Conservation (phyloP, 257 asterid genomes). For the Nicotiana knightiana region DNA sequence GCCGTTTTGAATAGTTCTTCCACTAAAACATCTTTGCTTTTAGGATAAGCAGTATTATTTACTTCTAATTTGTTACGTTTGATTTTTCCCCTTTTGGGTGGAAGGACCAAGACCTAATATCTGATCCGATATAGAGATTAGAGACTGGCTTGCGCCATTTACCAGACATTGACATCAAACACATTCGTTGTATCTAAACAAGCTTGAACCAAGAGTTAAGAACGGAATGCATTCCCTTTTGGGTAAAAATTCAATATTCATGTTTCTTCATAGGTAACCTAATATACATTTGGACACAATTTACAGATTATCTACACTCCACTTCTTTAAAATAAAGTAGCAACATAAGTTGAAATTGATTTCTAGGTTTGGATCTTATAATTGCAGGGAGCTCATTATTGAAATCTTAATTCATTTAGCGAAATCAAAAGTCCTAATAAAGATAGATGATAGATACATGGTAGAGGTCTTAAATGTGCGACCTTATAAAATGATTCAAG, state of each 20-base stretch:
- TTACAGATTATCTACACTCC: neutral
- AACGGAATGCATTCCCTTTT: neutral
- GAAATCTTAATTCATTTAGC: too few species aligned
- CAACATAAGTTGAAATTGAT: neutral
- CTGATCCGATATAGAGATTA: neutral
- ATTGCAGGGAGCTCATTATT: too few species aligned
- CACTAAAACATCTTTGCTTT: neutral
- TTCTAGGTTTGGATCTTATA: too few species aligned
- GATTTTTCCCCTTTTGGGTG: neutral
- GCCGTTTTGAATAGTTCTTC: neutral
- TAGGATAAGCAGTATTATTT: neutral
- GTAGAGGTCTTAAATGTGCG: too few species aligned
- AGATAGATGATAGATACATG: too few species aligned
- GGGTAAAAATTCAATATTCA: neutral
- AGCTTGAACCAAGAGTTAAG: constrained; percentile 1
- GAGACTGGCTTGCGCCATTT: neutral
- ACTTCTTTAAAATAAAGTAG: neutral
- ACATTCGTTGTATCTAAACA: neutral
- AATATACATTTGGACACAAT: neutral
- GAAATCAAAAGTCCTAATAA: too few species aligned
- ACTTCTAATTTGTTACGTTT: neutral
- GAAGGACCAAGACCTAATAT: neutral
- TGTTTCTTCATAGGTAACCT: neutral
- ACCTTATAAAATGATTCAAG: too few species aligned
- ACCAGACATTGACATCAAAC: neutral